Percentiles rank a stretch among this genome's conserved stretches.
These are phyloP conservation scores for Salix arbutifolia DNA, from an alignment of 345 rosid species.

Conservation along the genomic window DNA sequence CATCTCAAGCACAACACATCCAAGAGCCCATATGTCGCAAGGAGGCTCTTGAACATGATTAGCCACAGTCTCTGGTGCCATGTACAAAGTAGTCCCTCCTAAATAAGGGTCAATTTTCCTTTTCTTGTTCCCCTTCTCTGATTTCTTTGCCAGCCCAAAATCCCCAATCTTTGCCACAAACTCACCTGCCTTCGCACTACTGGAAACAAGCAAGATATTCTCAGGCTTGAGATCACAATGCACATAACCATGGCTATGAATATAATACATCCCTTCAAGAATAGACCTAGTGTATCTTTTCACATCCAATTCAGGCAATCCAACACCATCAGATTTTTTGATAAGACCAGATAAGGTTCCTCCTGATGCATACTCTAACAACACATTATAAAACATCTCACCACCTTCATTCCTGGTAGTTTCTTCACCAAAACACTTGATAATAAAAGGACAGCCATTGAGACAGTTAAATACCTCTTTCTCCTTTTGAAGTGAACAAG, in stretches of 20 bases:
- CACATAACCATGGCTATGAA: constrained; percentile 62
- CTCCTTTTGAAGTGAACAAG: constrained; percentile 52
- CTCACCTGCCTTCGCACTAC: constrained; percentile 26
- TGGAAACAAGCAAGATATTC: constrained; percentile 49
- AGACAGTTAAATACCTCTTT: constrained; percentile 34
- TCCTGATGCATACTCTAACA: constrained; percentile 68
- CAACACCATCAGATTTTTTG: constrained; percentile 31
- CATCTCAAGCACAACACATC: constrained; percentile 77
- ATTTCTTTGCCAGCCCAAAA: constrained; percentile 65
- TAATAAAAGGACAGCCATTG: constrained; percentile 43
- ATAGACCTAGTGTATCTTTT: constrained; percentile 41
- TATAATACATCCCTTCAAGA: constrained; percentile 50
- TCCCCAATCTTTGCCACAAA: constrained; percentile 53
- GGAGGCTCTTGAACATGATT: constrained; percentile 57
- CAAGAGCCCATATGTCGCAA: constrained; percentile 86
- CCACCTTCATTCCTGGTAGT: constrained; percentile 36
- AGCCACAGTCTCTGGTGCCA: constrained; percentile 73
- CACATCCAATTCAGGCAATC: constrained; percentile 52
- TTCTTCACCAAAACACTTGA: constrained; percentile 51
- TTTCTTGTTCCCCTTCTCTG: constrained; percentile 8
- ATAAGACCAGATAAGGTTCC: constrained; percentile 52
- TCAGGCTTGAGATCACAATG: constrained; percentile 67
- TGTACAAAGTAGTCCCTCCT: constrained; percentile 71
- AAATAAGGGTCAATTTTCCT: constrained; percentile 21
- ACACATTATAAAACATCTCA: constrained; percentile 45